Base-by-base conservation (phyloP, 805 yeast genomes). In the Suhomyces sp. region DNA sequence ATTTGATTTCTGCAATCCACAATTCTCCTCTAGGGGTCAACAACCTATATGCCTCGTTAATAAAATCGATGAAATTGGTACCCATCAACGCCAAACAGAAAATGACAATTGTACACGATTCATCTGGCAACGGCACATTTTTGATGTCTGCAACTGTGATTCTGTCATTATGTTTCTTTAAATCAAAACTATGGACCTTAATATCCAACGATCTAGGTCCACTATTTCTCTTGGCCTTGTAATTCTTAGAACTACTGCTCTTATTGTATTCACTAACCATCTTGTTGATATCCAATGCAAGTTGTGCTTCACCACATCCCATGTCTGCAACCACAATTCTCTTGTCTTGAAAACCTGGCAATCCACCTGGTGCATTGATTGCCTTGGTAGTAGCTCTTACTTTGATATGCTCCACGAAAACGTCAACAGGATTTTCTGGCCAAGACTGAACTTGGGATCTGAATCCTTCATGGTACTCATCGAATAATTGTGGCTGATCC, bases 401-500 rank as follows among this genome's bases (percentile, higher is more conserved):
- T 41, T 76, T 76, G 37, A 93, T 72, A 50, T 83, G 86, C 7
- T 76, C 68, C 2, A 87, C 90, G 62, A 88, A 85, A 2, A 83
- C 83, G 60, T 88, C 83, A n/a, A 93, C 96, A 1, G 99, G 99
- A 53, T 93, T 93, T 62, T 91, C 96, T 3, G 99, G 98, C 99
- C 99, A 93, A 14, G 88, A 74, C 53, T 85, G 88, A 12, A 93
- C 98, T 60, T 93, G 99, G 10, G 90, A 82, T 49, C 95, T 73
- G 70, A 93, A 93, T 0, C 99, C 99, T 38, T 80, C 83, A 56
- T 95, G 98, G 51, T 93, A 93, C 54, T 91, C 98, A 47, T 87
- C 93, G 58, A 90, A 93, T 42, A 93, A 68, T 16, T 79, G 78
- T 0, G 99, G 98, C 49, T 90, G 95, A 11, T 81, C 77, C 38